Conservation (phyloP, 2,329 filamentous ascomycete species). For the Phyllosticta paracitricarpa region DNA sequence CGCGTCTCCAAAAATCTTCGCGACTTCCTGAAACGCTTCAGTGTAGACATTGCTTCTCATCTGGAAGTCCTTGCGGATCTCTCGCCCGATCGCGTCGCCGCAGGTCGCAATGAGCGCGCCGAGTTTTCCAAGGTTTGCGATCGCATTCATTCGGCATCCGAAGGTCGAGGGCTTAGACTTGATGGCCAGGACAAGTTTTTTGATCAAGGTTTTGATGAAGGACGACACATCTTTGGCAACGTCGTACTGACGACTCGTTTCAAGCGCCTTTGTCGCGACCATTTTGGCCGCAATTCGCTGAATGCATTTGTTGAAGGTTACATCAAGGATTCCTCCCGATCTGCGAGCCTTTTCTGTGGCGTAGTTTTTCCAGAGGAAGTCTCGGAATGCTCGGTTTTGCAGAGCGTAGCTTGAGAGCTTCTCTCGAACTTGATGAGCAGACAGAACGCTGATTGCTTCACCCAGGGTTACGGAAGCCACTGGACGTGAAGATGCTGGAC, state of each 20-base stretch:
- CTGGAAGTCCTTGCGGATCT: not conserved
- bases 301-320: not conserved
- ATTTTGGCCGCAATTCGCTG: not conserved
- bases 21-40: not conserved
- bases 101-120: not conserved
- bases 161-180: not conserved
- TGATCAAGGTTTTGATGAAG: not conserved
- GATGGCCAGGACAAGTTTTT: too few species aligned
- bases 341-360: not conserved
- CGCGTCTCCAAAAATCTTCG: not conserved
- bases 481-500: not conserved
- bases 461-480: not conserved
- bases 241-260: too few species aligned
- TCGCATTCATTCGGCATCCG: not conserved
- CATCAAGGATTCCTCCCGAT: not conserved
- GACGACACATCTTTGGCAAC: too few species aligned
- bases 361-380: not conserved
- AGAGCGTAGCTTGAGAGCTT: not conserved
- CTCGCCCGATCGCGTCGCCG: not conserved
- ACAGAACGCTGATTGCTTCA: not conserved
- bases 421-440: not conserved
- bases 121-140: not conserved
- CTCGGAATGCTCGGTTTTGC: not conserved
- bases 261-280: too few species aligned
- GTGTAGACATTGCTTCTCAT: not conserved